phyloP scores from a whole-genome alignment of 768 basidiomycete species.

The Guyanaporus albipodus region DNA sequence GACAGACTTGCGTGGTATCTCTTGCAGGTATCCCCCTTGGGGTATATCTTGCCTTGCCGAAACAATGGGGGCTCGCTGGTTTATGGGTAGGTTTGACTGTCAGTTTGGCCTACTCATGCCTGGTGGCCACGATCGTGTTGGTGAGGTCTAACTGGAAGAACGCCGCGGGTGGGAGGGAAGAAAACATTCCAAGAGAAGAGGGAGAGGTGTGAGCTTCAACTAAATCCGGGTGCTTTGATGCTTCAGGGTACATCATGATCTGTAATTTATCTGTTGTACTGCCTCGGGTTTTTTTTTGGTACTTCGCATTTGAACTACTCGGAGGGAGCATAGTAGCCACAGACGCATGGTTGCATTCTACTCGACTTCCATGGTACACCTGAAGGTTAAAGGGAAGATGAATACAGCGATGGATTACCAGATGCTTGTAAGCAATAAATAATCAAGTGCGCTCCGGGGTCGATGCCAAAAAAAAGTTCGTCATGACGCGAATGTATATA shows the following conservation, averaged over 20 bases:
- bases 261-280: neutral
- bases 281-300: neutral
- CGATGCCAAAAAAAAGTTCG: slow-evolving; percentile 18
- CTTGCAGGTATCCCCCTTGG: slow-evolving; percentile 33
- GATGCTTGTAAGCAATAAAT: slow-evolving; percentile 21
- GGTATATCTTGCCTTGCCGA: slow-evolving; percentile 18
- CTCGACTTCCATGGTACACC: slow-evolving; percentile 16
- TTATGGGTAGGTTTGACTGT: slow-evolving; percentile 22
- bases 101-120: slow-evolving; percentile 20
- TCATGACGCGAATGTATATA: slow-evolving; percentile 19
- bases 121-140: slow-evolving; percentile 19
- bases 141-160: slow-evolving; percentile 18
- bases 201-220: neutral
- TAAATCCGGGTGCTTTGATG: neutral
- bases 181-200: neutral
- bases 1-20: neutral
- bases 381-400: slow-evolving; percentile 8
- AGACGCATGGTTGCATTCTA: slow-evolving; percentile 7
- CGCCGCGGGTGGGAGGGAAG: neutral
- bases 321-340: neutral
- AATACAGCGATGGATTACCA: slow-evolving; percentile 26
- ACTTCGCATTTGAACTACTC: neutral
- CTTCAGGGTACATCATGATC: neutral
- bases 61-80: slow-evolving; percentile 24
- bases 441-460: slow-evolving; percentile 10